Percentiles rank a stretch among this genome's conserved stretches.
Evolutionary conservation across 805 yeast species (phyloP).

Genomic region (Candida boleticola): DNA sequence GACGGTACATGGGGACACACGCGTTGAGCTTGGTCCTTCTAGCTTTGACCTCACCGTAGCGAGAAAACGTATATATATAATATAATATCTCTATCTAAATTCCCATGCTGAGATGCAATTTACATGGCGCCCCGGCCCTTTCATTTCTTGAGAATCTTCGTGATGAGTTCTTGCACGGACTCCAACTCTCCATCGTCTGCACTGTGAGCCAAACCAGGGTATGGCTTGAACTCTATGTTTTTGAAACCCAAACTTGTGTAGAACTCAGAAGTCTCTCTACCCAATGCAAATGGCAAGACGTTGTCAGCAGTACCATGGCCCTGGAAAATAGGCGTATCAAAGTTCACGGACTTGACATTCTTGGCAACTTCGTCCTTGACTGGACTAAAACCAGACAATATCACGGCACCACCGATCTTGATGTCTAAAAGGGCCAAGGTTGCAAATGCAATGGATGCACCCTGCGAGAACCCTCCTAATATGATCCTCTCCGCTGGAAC

Average conservation of each 20-base stretch:
- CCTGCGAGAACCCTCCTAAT: slow-evolving; percentile 96
- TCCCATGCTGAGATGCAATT: too few species aligned
- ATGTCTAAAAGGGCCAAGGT: slow-evolving; percentile 50
- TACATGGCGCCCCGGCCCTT: too few species aligned
- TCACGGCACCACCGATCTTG: slow-evolving; percentile 76
- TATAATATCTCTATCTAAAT: too few species aligned
- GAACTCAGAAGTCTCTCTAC: slow-evolving; percentile 41
- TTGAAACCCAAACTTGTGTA: slow-evolving; percentile 47
- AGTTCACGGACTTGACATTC: slow-evolving; percentile 38
- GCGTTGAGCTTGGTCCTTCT: too few species aligned
- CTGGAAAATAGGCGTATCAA: slow-evolving; percentile 73
- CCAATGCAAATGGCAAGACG: slow-evolving; percentile 46
- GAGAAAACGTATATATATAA: too few species aligned
- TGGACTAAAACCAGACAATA: slow-evolving; percentile 73
- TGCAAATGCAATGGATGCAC: slow-evolving; percentile 77
- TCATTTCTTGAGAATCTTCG: slow-evolving; percentile 14
- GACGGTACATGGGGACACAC: too few species aligned
- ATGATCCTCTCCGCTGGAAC: slow-evolving; percentile 66
- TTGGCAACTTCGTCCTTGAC: slow-evolving; percentile 19
- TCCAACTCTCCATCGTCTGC: slow-evolving; percentile 64
- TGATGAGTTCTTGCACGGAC: slow-evolving; percentile 43
- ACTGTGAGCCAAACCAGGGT: slow-evolving; percentile 66
- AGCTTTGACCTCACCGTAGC: too few species aligned
- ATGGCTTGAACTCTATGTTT: slow-evolving; percentile 46
- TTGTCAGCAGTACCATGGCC: slow-evolving; percentile 87